Evolutionary conservation across 2,329 filamentous ascomycete genomes (phyloP).

Genomic region (Colletotrichum nymphaeae): DNA sequence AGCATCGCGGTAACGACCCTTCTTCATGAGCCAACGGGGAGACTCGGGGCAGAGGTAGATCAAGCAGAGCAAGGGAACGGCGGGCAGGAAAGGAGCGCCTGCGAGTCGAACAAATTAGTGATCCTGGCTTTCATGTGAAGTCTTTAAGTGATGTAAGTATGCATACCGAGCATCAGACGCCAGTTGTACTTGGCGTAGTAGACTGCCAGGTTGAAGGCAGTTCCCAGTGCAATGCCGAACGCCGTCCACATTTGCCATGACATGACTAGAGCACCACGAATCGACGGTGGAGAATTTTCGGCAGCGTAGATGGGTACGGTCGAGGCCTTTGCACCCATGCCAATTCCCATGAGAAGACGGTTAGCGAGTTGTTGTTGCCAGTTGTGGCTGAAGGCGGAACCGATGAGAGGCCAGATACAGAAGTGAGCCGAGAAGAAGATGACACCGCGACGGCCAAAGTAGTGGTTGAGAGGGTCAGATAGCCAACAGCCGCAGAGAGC

Average conservation of each 20-base stretch:
- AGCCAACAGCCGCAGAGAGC: constrained; percentile 70
- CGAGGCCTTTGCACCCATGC: constrained; percentile 74
- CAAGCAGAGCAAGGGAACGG: constrained; percentile 65
- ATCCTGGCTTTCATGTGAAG: background rate
- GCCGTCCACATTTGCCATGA: constrained; percentile 79
- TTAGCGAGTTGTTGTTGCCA: constrained; percentile 77
- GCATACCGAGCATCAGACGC: constrained; percentile 48
- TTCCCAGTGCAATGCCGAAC: constrained; percentile 61
- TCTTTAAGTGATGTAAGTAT: background rate
- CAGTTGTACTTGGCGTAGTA: constrained; percentile 45
- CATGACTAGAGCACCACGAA: constrained; percentile 83
- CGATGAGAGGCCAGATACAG: constrained; percentile 69
- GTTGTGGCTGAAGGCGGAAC: constrained; percentile 71
- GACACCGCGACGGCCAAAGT: constrained; percentile 73
- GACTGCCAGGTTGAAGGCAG: constrained; percentile 65
- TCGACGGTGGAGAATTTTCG: constrained; percentile 75
- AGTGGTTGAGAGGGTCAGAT: constrained; percentile 73
- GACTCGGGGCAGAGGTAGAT: constrained; percentile 77
- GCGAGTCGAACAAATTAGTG: background rate
- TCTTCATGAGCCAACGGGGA: constrained; percentile 75
- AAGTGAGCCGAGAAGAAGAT: constrained; percentile 75
- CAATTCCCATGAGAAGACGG: constrained; percentile 76
- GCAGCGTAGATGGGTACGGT: constrained; percentile 80
- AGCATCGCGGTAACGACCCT: constrained; percentile 70
- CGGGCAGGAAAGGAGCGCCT: constrained; percentile 46